Percentiles rank a stretch among this genome's conserved stretches.
Conservation (phyloP, 2,329 filamentous ascomycete species). For the Aspergillus brunneoviolaceus region DNA sequence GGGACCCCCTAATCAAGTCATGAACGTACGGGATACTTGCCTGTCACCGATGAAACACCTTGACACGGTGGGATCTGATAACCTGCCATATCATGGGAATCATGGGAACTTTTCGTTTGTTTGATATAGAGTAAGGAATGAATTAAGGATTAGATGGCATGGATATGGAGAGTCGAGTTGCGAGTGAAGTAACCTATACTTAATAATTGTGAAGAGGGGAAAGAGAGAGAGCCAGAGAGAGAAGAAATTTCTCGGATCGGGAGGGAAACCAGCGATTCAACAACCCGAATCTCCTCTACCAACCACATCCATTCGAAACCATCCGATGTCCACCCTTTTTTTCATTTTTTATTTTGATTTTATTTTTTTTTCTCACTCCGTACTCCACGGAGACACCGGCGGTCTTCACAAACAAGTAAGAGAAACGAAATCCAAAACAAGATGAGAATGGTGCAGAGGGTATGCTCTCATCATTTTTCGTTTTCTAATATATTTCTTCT, state of each 20-base stretch:
- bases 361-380: not conserved
- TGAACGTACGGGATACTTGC: slow-evolving; percentile 5
- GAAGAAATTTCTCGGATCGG: slow-evolving; percentile 13
- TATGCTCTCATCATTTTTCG: not conserved
- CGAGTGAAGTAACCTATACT: not conserved
- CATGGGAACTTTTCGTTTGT: not conserved
- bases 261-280: slow-evolving; percentile 21
- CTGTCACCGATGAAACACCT: not conserved
- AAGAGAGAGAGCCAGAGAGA: not conserved
- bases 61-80: too few relatives aligned
- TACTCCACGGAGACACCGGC: not conserved
- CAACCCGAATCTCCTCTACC: slow-evolving; percentile 11
- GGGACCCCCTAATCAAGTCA: slow-evolving; percentile 4
- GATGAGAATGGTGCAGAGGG: not conserved
- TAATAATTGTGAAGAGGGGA: not conserved
- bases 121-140: not conserved
- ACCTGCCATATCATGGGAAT: too few relatives aligned
- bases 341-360: not conserved
- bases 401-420: not conserved
- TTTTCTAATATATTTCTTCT: not conserved
- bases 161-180: not conserved
- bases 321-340: slow-evolving; percentile 16
- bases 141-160: not conserved
- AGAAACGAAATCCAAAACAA: not conserved
- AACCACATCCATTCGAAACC: slow-evolving; percentile 17